Base-by-base conservation (phyloP, 2,329 filamentous ascomycete genomes). In the Pezizomycotina sp. region DNA sequence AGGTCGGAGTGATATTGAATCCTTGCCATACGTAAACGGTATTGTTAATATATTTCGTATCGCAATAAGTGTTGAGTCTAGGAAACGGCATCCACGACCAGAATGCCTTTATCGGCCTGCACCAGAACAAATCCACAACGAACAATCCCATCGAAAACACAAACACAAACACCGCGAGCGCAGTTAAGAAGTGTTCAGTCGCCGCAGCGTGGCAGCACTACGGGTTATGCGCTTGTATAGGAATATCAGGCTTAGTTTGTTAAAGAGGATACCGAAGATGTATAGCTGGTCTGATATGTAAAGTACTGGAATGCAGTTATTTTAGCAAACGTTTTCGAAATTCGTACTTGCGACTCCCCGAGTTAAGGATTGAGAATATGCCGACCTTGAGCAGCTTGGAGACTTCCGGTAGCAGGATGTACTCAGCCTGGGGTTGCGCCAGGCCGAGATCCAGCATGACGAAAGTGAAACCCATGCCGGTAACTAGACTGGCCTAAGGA, bases 1-100 rank as follows among this genome's bases (percentile, higher is more conserved):
- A 43, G 27, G 20, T 43, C 40, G 4, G 40, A 38, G 36, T n/a
- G 19, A 43, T 43, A 27, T 43, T 43, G 16, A 38, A 43, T 15
- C 27, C 34, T 7, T 34, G 38, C 12, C 38, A 43, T 36, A 43
- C 38, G 24, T 38, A 43, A 6, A 43, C 40, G 13, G 35, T 43
- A 9, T 25, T 14, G 19, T 43, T 36, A 6, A 43, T 26, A 10
- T 38, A 12, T 6, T 35, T 20, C 0, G 18, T 43, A 12, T 32
- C 34, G 7, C 40, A 43, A 13, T 43, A 43, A 12, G 22, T 34
- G 4, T 34, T 24, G 31, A 35, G 35, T 32, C 35, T 38, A 10
- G 40, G 40, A 8, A 38, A 20, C 8, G 40, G 40, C 35, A 43
- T 43, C 15, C 35, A 24, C 8, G 34, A 38, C 40, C 40, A 43